phyloP scores from a whole-genome alignment of 371 early-diverging fungal species.

The Pancytospora philotis region DNA sequence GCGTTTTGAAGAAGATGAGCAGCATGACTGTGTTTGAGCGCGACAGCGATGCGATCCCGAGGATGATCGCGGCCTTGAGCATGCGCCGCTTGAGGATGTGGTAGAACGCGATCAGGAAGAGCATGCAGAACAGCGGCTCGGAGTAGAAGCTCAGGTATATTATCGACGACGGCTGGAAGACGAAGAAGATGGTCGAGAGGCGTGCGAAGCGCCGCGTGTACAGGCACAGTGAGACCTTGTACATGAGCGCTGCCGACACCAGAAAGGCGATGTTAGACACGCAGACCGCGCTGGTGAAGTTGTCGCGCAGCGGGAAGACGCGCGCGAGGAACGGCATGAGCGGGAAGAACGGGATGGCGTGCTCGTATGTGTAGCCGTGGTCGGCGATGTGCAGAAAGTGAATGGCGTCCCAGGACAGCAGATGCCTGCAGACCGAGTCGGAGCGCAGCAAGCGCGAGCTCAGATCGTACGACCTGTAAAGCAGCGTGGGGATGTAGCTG shows the following conservation, averaged over 20 bases:
- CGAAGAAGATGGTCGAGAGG: conserved; percentile 40
- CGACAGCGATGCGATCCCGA: conserved; percentile 43
- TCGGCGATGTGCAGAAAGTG: conserved; percentile 51
- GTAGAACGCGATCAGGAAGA: conserved; percentile 39
- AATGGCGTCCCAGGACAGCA: conserved; percentile 58
- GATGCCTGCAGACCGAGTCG: conserved; percentile 26
- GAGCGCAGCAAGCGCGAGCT: neutral
- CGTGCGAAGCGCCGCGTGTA: conserved; percentile 8
- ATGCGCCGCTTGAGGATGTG: conserved; percentile 10
- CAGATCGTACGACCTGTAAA: neutral
- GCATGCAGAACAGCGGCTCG: conserved; percentile 53
- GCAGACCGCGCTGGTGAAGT: conserved; percentile 27
- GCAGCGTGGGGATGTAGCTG: neutral
- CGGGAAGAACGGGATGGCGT: conserved; percentile 58
- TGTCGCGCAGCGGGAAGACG: neutral
- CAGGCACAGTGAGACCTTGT: conserved; percentile 24
- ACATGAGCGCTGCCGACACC: conserved; percentile 42
- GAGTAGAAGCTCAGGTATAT: conserved; percentile 55
- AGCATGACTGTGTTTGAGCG: conserved; percentile 57
- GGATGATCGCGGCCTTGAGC: neutral
- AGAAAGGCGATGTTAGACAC: conserved; percentile 43
- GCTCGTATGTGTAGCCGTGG: conserved; percentile 52
- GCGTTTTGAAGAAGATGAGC: conserved; percentile 27
- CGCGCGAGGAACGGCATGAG: conserved; percentile 33
- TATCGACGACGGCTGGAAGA: conserved; percentile 53